Evolutionary conservation across 2,329 filamentous ascomycete genomes (phyloP), one percentile per base, ranked within the genome.

Genomic region (Fusarium marasasianum): DNA sequence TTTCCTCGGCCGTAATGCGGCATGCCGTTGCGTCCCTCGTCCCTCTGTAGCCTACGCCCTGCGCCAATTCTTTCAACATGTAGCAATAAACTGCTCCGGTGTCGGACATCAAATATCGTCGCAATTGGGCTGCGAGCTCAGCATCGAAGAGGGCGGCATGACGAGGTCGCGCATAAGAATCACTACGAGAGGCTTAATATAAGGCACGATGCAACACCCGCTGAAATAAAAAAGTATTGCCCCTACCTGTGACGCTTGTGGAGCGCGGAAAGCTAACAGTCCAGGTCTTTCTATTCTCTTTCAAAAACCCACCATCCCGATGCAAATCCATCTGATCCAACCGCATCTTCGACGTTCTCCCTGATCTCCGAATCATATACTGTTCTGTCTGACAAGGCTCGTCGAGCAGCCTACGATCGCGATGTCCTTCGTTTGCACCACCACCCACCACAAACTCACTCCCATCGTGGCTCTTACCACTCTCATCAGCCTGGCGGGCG

Each of bases 251-350:
- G 33, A 17, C 33, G 22, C 38, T 33, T 11, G 14, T 24, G 29
- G n/a, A 18, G 24, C 31, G 50, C 55, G 22, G 22, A 45, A 51
- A 44, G 35, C 56, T 61, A 24, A 70, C 51, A 66, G 38, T 69
- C 56, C 44, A 91, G 89, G 78, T 90, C 90, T 76, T 99, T 98
- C 89, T 98, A 98, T 87, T 84, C 88, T 70, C 93, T 98, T 81
- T 98, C 95, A 80, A 97, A 98, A 84, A 85, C 89, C 61, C 92
- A 98, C 87, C 96, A 99, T 83, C 96, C 96, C 2, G 96, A 99
- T 87, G 91, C 91, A 81, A 97, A 98, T 86, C 94, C 88, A 69
- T 80, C 89, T 76, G 92, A 98, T 83, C 92, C 93, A 9, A 81
- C 84, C 66, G 93, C 95, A 71, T 87, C 91, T 8, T 85, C 89